Evolutionary conservation across 139 green algal genomes (phyloP).

Genomic region (Marvania coccoides): DNA sequence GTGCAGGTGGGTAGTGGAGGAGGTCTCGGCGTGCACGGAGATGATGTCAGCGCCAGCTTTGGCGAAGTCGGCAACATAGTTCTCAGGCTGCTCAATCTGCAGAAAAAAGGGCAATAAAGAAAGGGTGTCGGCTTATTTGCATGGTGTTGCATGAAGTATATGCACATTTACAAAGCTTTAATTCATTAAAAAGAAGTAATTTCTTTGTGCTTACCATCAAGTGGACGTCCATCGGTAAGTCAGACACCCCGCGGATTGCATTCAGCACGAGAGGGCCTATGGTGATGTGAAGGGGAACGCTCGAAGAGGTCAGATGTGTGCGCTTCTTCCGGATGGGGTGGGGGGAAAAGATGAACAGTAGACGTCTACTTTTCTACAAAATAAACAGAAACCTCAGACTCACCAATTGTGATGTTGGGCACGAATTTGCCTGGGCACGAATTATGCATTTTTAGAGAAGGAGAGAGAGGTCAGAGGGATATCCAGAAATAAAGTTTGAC

Average conservation of each 20-base stretch:
- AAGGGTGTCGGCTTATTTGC: too few species aligned
- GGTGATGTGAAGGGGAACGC: constrained; percentile 99
- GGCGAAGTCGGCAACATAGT: constrained; percentile 78
- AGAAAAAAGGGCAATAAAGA: not conserved
- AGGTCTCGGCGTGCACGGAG: constrained; percentile 84
- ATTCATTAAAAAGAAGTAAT: too few species aligned
- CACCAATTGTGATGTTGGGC: constrained; percentile 99
- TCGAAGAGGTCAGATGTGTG: too few species aligned
- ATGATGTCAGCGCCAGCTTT: constrained; percentile 99
- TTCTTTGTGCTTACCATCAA: too few species aligned
- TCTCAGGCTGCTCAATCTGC: constrained; percentile 99
- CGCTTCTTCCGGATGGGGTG: not conserved
- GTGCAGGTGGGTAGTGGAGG: constrained; percentile 95
- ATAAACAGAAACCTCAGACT: too few species aligned
- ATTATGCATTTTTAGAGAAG: too few species aligned
- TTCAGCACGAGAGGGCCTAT: constrained; percentile 97
- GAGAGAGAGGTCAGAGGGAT: too few species aligned
- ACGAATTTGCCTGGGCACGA: constrained; percentile 92
- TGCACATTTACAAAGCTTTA: too few species aligned
- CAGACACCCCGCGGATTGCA: constrained; percentile 88
- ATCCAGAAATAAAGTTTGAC: not conserved
- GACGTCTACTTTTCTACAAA: too few species aligned
- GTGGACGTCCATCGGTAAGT: constrained; percentile 92
- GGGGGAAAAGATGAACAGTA: too few species aligned
- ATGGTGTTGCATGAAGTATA: too few species aligned